Conservation (phyloP, 768 basidiomycete genomes). For the Tricholoma saponaceum region DNA sequence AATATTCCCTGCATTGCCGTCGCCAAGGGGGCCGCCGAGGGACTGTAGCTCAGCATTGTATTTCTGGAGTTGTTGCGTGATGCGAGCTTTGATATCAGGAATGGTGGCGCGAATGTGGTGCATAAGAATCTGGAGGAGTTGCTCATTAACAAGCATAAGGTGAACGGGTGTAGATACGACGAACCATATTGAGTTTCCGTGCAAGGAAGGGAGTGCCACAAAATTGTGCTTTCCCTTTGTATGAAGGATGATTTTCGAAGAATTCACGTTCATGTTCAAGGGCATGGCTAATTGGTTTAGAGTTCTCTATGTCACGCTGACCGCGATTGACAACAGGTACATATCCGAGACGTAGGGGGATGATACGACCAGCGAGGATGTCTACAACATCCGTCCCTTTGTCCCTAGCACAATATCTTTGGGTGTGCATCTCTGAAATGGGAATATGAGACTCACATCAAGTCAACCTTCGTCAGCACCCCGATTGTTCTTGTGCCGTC, state of each 20-base stretch:
- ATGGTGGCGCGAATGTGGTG: slow-evolving; percentile 96
- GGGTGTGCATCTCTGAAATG: background rate
- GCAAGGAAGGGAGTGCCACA: slow-evolving; percentile 98
- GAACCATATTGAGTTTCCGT: slow-evolving; percentile 88
- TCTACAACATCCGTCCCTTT: slow-evolving; percentile 97
- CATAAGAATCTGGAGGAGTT: slow-evolving; percentile 79
- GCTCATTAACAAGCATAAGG: background rate
- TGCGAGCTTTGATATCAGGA: slow-evolving; percentile 98
- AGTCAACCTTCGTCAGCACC: slow-evolving; percentile 96
- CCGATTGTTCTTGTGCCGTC: slow-evolving; percentile 97
- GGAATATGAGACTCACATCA: slow-evolving; percentile 66
- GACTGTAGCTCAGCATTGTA: slow-evolving; percentile 78
- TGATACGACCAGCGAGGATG: slow-evolving; percentile 95
- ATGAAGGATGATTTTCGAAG: slow-evolving; percentile 93
- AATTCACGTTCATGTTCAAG: slow-evolving; percentile 88
- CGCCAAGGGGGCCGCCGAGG: slow-evolving; percentile 86
- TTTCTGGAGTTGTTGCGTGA: slow-evolving; percentile 86
- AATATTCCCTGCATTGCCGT: slow-evolving; percentile 82
- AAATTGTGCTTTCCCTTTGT: slow-evolving; percentile 91
- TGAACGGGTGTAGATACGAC: slow-evolving; percentile 16
- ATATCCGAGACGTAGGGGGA: slow-evolving; percentile 93
- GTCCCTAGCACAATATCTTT: slow-evolving; percentile 62
- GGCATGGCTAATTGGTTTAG: slow-evolving; percentile 80
- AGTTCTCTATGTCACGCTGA: slow-evolving; percentile 91
- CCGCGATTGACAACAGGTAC: slow-evolving; percentile 99